Evolutionary conservation across 306 rosid genomes (phyloP).

Genomic region (Potentilla sterilis): DNA sequence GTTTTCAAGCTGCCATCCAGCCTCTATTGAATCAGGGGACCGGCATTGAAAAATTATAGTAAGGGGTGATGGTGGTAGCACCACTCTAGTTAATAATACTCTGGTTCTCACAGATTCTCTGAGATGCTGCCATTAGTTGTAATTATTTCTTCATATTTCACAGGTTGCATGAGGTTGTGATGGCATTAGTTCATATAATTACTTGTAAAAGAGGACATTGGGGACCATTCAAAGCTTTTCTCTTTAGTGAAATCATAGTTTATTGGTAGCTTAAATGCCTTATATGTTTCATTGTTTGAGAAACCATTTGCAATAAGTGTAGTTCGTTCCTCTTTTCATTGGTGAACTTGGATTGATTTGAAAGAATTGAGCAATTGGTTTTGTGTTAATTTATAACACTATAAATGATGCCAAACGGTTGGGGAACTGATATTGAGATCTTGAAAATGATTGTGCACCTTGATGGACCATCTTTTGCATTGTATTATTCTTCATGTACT

Average conservation of each 20-base stretch:
- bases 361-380: not conserved
- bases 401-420: not conserved
- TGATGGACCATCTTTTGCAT: not conserved
- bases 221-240: not conserved
- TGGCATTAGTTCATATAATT: not conserved
- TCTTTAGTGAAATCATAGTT: not conserved
- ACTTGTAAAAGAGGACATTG: not conserved
- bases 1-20: not conserved
- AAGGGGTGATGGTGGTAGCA: not conserved
- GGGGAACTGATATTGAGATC: not conserved
- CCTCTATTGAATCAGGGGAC: not conserved
- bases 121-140: not conserved
- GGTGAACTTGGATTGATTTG: not conserved
- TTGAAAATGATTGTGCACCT: not conserved
- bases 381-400: not conserved
- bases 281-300: not conserved
- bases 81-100: not conserved
- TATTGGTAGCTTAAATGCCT: not conserved
- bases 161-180: slow-evolving; percentile 2
- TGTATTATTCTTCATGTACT: not conserved
- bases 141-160: not conserved
- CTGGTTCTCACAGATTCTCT: not conserved
- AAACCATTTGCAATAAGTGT: not conserved
- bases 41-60: not conserved
- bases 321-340: not conserved